Base-by-base conservation (phyloP, 768 basidiomycete genomes). In the Scleroderma bovista region DNA sequence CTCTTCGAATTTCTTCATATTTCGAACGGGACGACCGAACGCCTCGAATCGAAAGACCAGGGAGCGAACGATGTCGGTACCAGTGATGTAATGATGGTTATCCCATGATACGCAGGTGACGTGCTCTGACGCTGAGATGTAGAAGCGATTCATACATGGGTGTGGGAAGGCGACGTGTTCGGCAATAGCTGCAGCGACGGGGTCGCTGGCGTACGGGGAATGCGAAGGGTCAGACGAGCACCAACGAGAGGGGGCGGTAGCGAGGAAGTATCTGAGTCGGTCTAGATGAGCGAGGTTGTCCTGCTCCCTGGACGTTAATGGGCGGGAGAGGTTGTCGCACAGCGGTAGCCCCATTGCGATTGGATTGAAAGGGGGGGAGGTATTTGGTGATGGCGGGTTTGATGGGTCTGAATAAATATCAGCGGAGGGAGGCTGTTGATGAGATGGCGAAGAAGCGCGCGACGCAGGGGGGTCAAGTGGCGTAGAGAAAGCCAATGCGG, bases 1-100 rank as follows among this genome's bases (percentile, higher is more conserved):
- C 69, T 97, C 94, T 65, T 97, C 94, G 59, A 95, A 97, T 67
- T 97, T 97, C 70, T 96, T 96, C 79, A 92, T 87, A 60, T 92
- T 91, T 50, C 79, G 75, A 36, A 97, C 91, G 0, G 93, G 94
- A 9, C 94, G 75, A 2, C 90, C 89, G 60, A 95, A 95, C 36
- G 88, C 86, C 72, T 93, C 88, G 67, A 95, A 93, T 17, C 93
- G 80, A 66, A 96, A 95, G n/a, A 92, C 86, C 46, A 97, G 75
- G 4, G 93, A 91, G 55, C 94, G 79, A 26, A 97, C 93, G 63
- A 97, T 96, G 69, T 97, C 94, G 6, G 94, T 97, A 29, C 94
- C 94, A 2, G 93, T 95, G 69, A 97, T 91, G 62, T 95, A 90
- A 62, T 92, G 93, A 29, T 89, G 76, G 7, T 92, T 86, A 44